Evolutionary conservation across 306 rosid species (phyloP).

Genomic region (Cucurbita maxima): DNA sequence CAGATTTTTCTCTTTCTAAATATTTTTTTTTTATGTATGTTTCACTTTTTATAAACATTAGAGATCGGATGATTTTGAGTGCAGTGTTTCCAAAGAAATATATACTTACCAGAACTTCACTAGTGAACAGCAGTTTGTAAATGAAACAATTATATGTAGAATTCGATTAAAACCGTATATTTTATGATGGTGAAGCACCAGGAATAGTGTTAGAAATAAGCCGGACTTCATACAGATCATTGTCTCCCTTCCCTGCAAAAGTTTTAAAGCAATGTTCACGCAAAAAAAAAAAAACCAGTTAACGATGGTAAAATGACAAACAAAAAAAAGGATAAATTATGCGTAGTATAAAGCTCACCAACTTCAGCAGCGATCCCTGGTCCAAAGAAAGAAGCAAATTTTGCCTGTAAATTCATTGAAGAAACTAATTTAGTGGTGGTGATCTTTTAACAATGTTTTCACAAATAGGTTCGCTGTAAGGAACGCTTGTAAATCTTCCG

Average conservation of each 20-base stretch:
- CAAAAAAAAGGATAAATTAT: neutral
- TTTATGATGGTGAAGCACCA: constrained; percentile 21
- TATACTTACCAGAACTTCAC: constrained; percentile 13
- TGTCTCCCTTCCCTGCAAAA: constrained; percentile 53
- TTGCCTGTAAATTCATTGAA: constrained; percentile 38
- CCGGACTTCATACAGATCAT: constrained; percentile 58
- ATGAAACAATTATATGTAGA: constrained; percentile 14
- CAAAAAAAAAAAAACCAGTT: neutral
- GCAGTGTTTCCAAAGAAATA: neutral
- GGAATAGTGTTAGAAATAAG: constrained; percentile 51
- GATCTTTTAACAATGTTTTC: neutral
- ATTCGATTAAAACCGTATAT: constrained; percentile 11
- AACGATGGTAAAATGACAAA: neutral
- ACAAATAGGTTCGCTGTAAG: neutral
- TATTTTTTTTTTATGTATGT: neutral
- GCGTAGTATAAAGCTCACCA: constrained; percentile 35
- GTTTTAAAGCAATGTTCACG: neutral
- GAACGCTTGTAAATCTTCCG: neutral
- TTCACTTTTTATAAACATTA: neutral
- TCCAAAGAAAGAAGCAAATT: constrained; percentile 86
- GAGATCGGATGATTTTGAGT: neutral
- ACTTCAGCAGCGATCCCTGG: constrained; percentile 88
- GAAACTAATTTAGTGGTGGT: constrained; percentile 7
- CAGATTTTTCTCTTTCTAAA: neutral
- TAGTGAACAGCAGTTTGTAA: constrained; percentile 23